Evolutionary conservation across 257 asterid genomes (phyloP).

Genomic region (Asclepias syriaca): DNA sequence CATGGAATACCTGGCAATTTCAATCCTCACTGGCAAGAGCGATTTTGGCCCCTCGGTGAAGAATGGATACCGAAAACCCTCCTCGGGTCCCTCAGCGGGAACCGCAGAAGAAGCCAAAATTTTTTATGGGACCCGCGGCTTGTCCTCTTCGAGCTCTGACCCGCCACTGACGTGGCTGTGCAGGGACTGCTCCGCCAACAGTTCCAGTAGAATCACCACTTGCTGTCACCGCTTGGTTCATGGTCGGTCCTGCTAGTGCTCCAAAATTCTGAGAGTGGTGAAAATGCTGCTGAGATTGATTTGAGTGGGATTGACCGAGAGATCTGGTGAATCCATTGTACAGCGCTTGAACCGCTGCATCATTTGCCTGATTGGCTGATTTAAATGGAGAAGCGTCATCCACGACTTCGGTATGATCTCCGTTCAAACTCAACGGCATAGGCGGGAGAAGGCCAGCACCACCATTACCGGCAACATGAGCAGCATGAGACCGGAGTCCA

Average conservation of each 20-base stretch:
- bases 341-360: slow-evolving; percentile 57
- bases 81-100: too few species aligned
- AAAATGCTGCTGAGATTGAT: slow-evolving; percentile 56
- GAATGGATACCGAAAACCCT: too few species aligned
- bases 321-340: slow-evolving; percentile 57
- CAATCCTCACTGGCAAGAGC: too few species aligned
- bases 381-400: slow-evolving; percentile 38
- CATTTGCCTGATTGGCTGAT: slow-evolving; percentile 53
- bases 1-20: too few species aligned
- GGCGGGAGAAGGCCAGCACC: slow-evolving; percentile 27
- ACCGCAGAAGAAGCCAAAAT: too few species aligned
- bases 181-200: slow-evolving; percentile 36
- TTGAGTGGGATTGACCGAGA: slow-evolving; percentile 53
- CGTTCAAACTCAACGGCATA: slow-evolving; percentile 33
- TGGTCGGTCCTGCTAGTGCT: slow-evolving; percentile 27
- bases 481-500: slow-evolving; percentile 42
- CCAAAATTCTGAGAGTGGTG: slow-evolving; percentile 50
- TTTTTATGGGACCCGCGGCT: slow-evolving; percentile 97
- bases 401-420: slow-evolving; percentile 40
- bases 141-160: slow-evolving; percentile 98
- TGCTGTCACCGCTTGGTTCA: slow-evolving; percentile 37
- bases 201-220: slow-evolving; percentile 52
- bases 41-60: too few species aligned
- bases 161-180: slow-evolving; percentile 81
- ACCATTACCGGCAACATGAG: slow-evolving; percentile 8